phyloP scores from a whole-genome alignment of 1,284 basidiomycete genomes.

The Pyrrhoderma noxium region DNA sequence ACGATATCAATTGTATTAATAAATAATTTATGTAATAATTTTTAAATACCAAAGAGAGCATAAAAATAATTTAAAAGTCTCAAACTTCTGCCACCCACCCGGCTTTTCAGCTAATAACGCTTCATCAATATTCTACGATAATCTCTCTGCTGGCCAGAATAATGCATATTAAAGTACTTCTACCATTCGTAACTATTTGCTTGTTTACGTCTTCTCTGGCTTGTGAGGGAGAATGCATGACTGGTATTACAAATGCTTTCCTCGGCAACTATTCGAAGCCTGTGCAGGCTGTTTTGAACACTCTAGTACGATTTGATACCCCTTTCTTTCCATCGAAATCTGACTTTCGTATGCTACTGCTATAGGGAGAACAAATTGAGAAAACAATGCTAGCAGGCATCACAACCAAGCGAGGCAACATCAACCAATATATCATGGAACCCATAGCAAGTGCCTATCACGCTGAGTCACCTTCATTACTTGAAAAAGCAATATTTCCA shows the following conservation, averaged over 20 bases:
- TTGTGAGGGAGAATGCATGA: slow-evolving; percentile 66
- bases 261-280: slow-evolving; percentile 41
- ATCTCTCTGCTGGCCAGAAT: slow-evolving; percentile 4
- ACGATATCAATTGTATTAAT: too few relatives aligned
- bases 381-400: slow-evolving; percentile 29
- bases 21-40: too few relatives aligned
- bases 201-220: slow-evolving; percentile 26
- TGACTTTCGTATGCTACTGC: neutral
- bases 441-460: too few relatives aligned
- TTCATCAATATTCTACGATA: neutral
- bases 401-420: slow-evolving; percentile 29
- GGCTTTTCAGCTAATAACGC: neutral
- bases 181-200: neutral
- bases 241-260: slow-evolving; percentile 47
- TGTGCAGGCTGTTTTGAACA: slow-evolving; percentile 30
- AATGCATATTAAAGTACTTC: slow-evolving; percentile 9
- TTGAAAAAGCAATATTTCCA: slow-evolving; percentile 52
- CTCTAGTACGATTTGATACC: slow-evolving; percentile 34
- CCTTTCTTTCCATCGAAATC: slow-evolving; percentile 4
- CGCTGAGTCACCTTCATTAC: slow-evolving; percentile 39
- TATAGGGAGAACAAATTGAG: slow-evolving; percentile 33
- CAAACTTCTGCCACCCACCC: neutral
- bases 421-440: slow-evolving; percentile 32
- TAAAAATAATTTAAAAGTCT: too few relatives aligned
- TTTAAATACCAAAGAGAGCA: too few relatives aligned